Conservation (phyloP, 306 rosid species). For the Lupinus albus region DNA sequence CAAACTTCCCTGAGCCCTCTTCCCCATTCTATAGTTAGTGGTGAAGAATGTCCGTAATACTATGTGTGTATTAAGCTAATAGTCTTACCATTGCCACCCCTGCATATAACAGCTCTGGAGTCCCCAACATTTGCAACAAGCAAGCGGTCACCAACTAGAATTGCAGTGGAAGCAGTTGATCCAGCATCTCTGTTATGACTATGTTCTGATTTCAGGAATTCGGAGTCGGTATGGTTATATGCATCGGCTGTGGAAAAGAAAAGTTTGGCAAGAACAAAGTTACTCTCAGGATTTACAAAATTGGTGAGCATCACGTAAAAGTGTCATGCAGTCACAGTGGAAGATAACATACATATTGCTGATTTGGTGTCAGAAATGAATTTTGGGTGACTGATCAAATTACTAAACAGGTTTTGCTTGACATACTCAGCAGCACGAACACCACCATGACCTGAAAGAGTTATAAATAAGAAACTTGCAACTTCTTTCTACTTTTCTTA, state of each 20-base stretch:
- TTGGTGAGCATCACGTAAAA: conserved; percentile 4
- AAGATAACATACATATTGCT: conserved; percentile 66
- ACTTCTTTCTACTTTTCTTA: conserved; percentile 17
- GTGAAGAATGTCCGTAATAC: conserved; percentile 11
- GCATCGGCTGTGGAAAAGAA: conserved; percentile 73
- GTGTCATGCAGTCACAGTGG: conserved; percentile 1
- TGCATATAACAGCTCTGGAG: conserved; percentile 89
- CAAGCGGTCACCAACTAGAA: conserved; percentile 91
- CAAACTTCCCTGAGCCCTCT: no score
- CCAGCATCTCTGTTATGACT: conserved; percentile 90
- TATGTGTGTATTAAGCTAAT: background rate
- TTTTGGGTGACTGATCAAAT: conserved; percentile 88
- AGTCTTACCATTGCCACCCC: conserved; percentile 83
- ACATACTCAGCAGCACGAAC: conserved; percentile 97
- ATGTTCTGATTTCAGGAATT: conserved; percentile 89
- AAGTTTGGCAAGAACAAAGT: conserved; percentile 4
- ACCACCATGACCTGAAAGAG: conserved; percentile 88
- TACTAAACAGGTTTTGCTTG: conserved; percentile 88
- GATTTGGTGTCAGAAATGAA: conserved; percentile 94
- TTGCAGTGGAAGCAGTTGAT: conserved; percentile 97
- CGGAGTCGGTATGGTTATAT: conserved; percentile 85
- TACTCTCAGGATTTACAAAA: conserved; percentile 28
- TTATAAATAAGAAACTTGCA: conserved; percentile 35
- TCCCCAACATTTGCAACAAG: conserved; percentile 99
- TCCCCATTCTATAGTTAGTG: no score